phyloP scores from a whole-genome alignment of 805 yeast species.

The Blastobotrys terrestris region DNA sequence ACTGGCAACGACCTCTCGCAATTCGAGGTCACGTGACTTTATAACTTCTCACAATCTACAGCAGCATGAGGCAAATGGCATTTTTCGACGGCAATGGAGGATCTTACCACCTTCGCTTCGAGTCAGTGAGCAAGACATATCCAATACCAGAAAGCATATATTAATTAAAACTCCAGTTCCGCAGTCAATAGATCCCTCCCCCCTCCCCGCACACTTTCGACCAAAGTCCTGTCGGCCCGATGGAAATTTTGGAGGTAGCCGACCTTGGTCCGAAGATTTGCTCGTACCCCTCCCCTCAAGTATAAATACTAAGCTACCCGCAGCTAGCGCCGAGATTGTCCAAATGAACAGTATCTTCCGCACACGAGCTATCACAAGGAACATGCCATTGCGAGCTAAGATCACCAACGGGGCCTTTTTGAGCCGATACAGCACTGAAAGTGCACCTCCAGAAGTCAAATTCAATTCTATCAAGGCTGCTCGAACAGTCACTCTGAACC shows the following conservation, averaged over 20 bases:
- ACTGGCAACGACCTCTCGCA: too few species aligned
- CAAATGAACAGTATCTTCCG: not conserved
- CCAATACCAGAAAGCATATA: too few species aligned
- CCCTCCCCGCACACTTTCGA: too few species aligned
- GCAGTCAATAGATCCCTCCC: too few species aligned
- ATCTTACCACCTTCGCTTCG: too few species aligned
- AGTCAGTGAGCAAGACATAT: too few species aligned
- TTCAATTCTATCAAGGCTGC: constrained; percentile 59
- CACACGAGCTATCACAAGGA: constrained; percentile 1
- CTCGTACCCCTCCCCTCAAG: not conserved
- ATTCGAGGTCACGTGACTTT: too few species aligned
- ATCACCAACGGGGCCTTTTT: constrained; percentile 21
- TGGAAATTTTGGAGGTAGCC: not conserved
- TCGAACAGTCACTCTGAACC: constrained; percentile 68
- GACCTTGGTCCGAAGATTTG: not conserved
- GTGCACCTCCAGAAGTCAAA: constrained; percentile 43
- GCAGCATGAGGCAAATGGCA: too few species aligned
- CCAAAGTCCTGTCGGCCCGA: not conserved
- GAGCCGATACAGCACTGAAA: not conserved
- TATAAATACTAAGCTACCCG: not conserved
- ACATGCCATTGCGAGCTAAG: constrained; percentile 32
- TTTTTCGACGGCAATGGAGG: too few species aligned
- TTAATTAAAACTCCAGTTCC: too few species aligned
- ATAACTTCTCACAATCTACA: too few species aligned
- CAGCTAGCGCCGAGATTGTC: not conserved